Evolutionary conservation across 116 monocot species (phyloP).

Genomic region (Cymodocea nodosa): DNA sequence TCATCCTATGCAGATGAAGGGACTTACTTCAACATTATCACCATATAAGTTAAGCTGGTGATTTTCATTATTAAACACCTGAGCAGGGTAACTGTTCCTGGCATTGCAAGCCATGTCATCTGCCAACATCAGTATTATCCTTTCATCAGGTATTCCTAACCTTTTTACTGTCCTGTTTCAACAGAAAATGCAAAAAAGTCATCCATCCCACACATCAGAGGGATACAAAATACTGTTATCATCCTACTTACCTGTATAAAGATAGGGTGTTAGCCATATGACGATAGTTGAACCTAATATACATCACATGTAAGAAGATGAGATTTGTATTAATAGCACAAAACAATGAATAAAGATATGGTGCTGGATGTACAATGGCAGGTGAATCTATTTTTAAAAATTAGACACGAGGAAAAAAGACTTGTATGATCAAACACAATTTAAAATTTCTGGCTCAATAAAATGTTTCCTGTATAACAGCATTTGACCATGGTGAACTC

Average conservation of each 20-base stretch:
- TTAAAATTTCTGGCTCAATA: no score
- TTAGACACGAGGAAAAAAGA: not conserved
- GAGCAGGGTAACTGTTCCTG: constrained; percentile 86
- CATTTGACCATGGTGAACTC: no score
- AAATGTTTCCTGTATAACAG: no score
- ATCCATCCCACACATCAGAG: no score
- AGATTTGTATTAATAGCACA: no score
- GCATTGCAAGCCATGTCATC: constrained; percentile 98
- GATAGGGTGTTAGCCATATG: constrained; percentile 99
- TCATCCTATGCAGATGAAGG: not conserved
- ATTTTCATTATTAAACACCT: constrained; percentile 97
- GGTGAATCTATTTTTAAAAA: constrained; percentile 49
- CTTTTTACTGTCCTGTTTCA: constrained; percentile 77
- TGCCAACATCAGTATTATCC: constrained; percentile 96
- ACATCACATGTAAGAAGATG: not conserved
- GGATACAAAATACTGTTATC: not conserved
- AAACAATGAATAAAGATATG: constrained; percentile 40
- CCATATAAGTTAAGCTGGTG: constrained; percentile 94
- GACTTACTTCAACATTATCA: constrained; percentile 89
- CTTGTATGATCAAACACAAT: no score
- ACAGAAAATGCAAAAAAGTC: not conserved
- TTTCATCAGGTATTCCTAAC: constrained; percentile 92
- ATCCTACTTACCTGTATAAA: constrained; percentile 55
- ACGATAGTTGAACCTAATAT: constrained; percentile 79
- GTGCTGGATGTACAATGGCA: constrained; percentile 95